A percentile compares a stretch with the other conserved stretches of the same genome.
Evolutionary conservation across 441 rosid genomes (phyloP).

Genomic region (Pelargonium cotyledonis): DNA sequence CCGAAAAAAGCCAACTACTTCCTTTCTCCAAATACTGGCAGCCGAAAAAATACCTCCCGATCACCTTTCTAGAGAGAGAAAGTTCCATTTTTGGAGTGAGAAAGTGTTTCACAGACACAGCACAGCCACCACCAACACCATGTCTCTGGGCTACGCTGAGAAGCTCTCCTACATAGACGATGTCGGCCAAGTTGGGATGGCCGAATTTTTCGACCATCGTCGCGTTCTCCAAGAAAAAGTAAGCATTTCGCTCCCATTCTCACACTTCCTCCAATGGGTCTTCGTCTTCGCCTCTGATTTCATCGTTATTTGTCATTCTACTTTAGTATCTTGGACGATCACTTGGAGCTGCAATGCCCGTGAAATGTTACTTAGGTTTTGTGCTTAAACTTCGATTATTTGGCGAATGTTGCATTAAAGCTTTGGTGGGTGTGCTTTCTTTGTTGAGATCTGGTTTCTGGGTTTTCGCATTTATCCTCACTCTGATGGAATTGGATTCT

Average conservation of each 20-base stretch:
- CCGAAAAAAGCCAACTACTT: not conserved
- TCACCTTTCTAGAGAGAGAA: constrained; percentile 21
- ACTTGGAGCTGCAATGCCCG: not conserved
- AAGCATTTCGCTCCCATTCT: constrained; percentile 6
- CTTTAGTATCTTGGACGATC: constrained; percentile 10
- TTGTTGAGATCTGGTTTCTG: constrained; percentile 24
- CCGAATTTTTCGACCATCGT: constrained; percentile 77
- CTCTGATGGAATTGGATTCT: constrained; percentile 14
- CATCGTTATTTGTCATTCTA: constrained; percentile 2
- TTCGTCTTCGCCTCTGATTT: constrained; percentile 16
- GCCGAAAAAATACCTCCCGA: constrained; percentile 6
- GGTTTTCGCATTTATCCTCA: constrained; percentile 17
- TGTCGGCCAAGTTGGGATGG: constrained; percentile 93
- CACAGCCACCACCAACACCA: constrained; percentile 23
- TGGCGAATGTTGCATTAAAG: not conserved
- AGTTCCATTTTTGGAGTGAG: constrained; percentile 18
- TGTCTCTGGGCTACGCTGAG: constrained; percentile 98
- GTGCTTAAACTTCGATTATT: not conserved
- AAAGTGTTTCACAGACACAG: not conserved
- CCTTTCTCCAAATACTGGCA: constrained; percentile 16
- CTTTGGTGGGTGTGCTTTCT: constrained; percentile 13
- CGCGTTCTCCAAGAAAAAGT: constrained; percentile 71
- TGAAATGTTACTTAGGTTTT: constrained; percentile 17
- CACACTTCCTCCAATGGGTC: constrained; percentile 11
- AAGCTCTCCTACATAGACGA: constrained; percentile 90